Evolutionary conservation across 1,139 yeast genomes (phyloP).

Genomic region (Lodderomyces beijingensis): DNA sequence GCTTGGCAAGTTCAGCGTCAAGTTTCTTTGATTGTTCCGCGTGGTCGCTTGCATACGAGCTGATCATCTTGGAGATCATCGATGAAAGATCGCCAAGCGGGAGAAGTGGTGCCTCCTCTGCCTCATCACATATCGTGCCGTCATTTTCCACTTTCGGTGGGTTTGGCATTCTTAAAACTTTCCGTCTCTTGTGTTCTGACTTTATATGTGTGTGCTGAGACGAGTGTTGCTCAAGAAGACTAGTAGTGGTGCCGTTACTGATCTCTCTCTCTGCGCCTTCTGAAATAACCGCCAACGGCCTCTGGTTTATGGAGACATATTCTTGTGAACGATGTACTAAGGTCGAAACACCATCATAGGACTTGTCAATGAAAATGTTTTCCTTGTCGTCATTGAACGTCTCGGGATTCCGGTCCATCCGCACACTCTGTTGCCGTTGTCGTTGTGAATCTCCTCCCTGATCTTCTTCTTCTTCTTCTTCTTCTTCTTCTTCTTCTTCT

Average conservation of each 20-base stretch:
- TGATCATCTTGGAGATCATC: conserved; percentile 40
- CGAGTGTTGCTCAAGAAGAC: no score
- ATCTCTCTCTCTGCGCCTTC: no score
- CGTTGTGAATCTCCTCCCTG: no score
- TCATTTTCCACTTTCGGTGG: conserved; percentile 34
- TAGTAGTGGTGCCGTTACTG: no score
- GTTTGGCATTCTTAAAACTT: conserved; percentile 20
- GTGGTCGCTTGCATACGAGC: conserved; percentile 43
- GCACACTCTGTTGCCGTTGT: conserved; percentile 12
- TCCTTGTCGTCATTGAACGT: conserved; percentile 37
- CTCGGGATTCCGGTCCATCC: conserved; percentile 31
- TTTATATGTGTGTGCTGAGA: no score
- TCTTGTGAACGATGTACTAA: no score
- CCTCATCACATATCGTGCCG: conserved; percentile 22
- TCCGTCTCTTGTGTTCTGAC: no score
- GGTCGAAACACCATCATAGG: no score
- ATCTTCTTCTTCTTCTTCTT: conserved; percentile 29
- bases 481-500: conserved; percentile 43
- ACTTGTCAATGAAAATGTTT: conserved; percentile 36
- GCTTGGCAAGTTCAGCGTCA: conserved; percentile 17
- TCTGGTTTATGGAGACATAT: no score
- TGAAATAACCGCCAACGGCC: not conserved
- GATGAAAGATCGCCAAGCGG: conserved; percentile 32
- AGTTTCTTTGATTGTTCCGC: conserved; percentile 21
- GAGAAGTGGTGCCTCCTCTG: conserved; percentile 13